Base-by-base conservation (phyloP, 805 yeast species). In the Saccharomycopsis oosterbeekiorum region DNA sequence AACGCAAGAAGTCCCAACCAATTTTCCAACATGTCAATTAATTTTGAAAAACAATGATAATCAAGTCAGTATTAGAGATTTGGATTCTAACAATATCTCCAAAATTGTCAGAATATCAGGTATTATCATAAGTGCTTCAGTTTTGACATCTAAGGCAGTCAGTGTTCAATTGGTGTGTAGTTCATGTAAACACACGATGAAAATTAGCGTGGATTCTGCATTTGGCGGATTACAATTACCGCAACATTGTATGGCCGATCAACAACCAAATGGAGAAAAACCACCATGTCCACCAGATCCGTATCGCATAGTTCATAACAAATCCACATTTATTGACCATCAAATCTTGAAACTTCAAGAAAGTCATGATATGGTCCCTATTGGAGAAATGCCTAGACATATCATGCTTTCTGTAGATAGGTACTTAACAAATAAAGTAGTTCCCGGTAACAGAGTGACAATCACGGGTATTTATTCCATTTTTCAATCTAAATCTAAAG, bases 341-440 rank as follows among this genome's bases (percentile, higher is more conserved):
- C 99, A 94, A 74, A 84, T 87, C 37, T 79, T 94, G 69, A 94
- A 94, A 72, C 78, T 94, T 61, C 99, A 94, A 73, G 99, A 94
- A 72, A 80, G 94, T n/a, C 97, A 98, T 12, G 99, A 94, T 72
- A 89, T 89, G 86, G 97, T 94, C 1, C 99, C 99, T 1, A 96
- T 94, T 36, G 99, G 99, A 67, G 99, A 94, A 75, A 86, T 94
- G 90, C 99, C 99, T 9, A 83, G 99, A 67, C 96, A 94, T 69
- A 86, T 94, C 50, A 70, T 89, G 62, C 78, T 94, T 65, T 88
- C 94, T 53, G 89, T 90, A 40, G 98, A 94, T 72, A 81, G 99
- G 64, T 89, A 88, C 68, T 76, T 94, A 70, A 87, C 97, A 34
- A 94, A 94, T 74, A 84, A 82, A 65, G 91, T 94, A 37, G 88